Evolutionary conservation across 2,329 filamentous ascomycete species (phyloP).

Genomic region (Ophiostoma sp.): DNA sequence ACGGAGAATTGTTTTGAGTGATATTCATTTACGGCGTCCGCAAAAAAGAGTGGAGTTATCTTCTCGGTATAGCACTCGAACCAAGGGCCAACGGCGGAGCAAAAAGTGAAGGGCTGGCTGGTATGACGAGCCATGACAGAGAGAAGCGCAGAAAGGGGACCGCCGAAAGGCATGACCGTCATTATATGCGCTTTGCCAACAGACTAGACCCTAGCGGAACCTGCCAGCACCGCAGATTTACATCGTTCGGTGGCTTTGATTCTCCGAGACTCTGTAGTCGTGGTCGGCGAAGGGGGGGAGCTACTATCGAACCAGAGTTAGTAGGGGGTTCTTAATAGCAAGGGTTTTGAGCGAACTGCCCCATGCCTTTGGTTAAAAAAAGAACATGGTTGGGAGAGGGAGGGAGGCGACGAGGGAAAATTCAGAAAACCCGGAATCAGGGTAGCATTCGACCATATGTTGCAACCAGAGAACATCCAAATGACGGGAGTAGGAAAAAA

Average conservation of each 20-base stretch:
- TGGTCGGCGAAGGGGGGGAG: not conserved
- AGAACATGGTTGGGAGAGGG: slow-evolving; percentile 4
- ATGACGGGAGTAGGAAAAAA: not conserved
- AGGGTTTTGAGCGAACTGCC: not conserved
- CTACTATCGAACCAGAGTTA: slow-evolving; percentile 10
- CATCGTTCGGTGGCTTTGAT: slow-evolving; percentile 3
- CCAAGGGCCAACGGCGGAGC: not conserved
- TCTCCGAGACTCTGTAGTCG: not conserved
- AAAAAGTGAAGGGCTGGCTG: not conserved
- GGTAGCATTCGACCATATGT: slow-evolving; percentile 33
- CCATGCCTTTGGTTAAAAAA: slow-evolving; percentile 20
- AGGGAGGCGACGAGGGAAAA: not conserved
- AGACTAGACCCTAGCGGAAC: slow-evolving; percentile 3
- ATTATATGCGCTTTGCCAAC: slow-evolving; percentile 9
- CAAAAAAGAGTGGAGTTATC: not conserved
- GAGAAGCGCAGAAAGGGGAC: not conserved
- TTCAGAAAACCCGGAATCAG: slow-evolving; percentile 37
- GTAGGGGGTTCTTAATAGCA: not conserved
- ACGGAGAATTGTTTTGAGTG: slow-evolving; percentile 10
- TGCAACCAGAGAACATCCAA: slow-evolving; percentile 5
- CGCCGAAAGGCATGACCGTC: slow-evolving; percentile 4
- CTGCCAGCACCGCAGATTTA: slow-evolving; percentile 3
- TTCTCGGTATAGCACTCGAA: not conserved
- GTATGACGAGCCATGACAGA: not conserved
- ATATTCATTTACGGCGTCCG: not conserved